Base-by-base conservation (phyloP, 169 alveolate species). In the Plasmodium falciparum region DNA sequence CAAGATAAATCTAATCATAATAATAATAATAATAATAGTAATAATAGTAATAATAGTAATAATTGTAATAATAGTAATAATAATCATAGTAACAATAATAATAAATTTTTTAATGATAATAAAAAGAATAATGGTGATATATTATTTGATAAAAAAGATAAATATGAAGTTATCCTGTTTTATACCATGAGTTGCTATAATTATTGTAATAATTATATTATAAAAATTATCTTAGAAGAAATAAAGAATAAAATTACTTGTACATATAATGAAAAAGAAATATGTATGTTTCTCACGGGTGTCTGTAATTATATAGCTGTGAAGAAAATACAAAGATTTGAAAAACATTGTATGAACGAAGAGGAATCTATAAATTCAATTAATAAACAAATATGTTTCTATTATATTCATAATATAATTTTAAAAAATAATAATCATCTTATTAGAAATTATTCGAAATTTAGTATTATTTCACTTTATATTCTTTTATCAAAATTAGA, bases 401-500 rank as follows among this genome's bases (percentile, higher is more conserved):
- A 45, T 20, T 7, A 76, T 33, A 15, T 76, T 24, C 39, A 63
- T 63, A 15, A 69, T 47, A 22, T 29, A 20, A 1, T 76, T 6
- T 15, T 76, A 8, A 17, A 2, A 20, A 24, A 15, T 39, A 54
- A 49, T 1, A 22, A 52, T 15, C 7, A 1, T 8, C 29, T 56
- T 12, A 12, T 76, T 11, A 9, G 56, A 11, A 22, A 65, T 63
- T 76, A 76, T 29, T 63, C 89, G 17, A 15, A 47, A n/a, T 76
- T 76, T 76, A 65, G 89, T 69, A 43, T 76, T 1, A 70, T 70
- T 15, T 63, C 89, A n/a, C 29, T 76, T 63, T 76, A 76, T 49
- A 76, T 76, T 17, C 8, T 76, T 12, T 22, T 76, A 5, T 76
- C 89, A 15, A 76, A 52, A 49, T 49, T 76, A 50, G n/a, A 65